Evolutionary conservation across 2,329 filamentous ascomycete genomes (phyloP).

Genomic region (Colletotrichum aenigma): DNA sequence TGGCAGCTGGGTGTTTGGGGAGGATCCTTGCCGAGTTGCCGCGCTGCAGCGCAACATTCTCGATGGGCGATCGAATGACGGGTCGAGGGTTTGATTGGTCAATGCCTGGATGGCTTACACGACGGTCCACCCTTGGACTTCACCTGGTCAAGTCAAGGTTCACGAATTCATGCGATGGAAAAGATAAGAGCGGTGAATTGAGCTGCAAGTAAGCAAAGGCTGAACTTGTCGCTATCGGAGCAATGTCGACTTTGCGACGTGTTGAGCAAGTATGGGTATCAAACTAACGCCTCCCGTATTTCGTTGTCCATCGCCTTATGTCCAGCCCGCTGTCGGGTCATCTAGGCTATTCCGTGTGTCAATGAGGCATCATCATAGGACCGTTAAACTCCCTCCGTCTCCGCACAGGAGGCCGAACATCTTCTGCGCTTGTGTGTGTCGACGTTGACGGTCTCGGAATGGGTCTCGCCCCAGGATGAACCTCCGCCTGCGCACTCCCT

Average conservation of each 20-base stretch:
- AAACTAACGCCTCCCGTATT: background rate
- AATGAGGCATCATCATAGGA: constrained; percentile 9
- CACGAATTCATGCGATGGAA: background rate
- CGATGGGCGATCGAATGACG: background rate
- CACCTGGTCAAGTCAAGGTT: background rate
- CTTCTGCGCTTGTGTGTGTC: background rate
- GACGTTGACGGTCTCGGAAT: background rate
- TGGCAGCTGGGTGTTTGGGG: background rate
- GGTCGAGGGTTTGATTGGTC: background rate
- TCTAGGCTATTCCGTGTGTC: background rate
- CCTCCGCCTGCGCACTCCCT: background rate
- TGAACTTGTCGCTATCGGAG: background rate
- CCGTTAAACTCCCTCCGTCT: background rate
- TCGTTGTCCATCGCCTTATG: background rate
- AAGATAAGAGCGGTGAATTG: background rate
- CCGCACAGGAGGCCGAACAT: background rate
- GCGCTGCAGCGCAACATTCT: background rate
- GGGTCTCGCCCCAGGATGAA: background rate
- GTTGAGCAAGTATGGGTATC: background rate
- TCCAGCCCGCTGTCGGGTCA: background rate
- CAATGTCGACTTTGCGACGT: background rate
- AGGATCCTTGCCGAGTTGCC: background rate
- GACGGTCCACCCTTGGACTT: background rate
- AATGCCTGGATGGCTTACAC: background rate
- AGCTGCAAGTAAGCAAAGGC: background rate